phyloP scores from a whole-genome alignment of 2,329 filamentous ascomycete species.

The Botrytis aclada region DNA sequence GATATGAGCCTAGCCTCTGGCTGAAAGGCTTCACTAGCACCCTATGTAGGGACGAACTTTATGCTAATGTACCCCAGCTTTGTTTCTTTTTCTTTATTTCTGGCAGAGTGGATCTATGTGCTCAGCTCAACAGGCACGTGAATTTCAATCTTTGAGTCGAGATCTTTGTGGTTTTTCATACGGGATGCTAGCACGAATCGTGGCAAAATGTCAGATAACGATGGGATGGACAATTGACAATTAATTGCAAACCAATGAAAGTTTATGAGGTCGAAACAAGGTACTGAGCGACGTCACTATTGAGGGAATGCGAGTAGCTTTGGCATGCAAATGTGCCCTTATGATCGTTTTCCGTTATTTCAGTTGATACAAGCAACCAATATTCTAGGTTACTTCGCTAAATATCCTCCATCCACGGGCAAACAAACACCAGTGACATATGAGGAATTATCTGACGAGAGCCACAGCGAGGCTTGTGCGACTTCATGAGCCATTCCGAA shows the following conservation, averaged over 20 bases:
- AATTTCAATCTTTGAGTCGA: not conserved
- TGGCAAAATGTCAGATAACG: not conserved
- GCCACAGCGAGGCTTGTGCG: constrained; percentile 34
- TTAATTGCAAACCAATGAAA: not conserved
- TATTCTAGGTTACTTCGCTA: not conserved
- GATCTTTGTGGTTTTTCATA: not conserved
- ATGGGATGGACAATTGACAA: not conserved
- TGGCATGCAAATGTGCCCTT: too few species aligned
- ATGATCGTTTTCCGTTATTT: not conserved
- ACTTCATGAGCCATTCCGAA: constrained; percentile 18
- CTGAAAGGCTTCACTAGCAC: too few species aligned
- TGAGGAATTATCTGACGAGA: constrained; percentile 39
- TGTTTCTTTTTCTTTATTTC: not conserved
- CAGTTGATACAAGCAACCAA: not conserved
- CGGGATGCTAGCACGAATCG: not conserved
- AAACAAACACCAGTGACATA: constrained; percentile 34
- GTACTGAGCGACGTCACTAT: not conserved
- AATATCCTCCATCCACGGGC: constrained; percentile 33
- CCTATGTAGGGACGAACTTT: not conserved
- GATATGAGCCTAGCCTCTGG: not conserved
- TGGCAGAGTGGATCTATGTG: not conserved
- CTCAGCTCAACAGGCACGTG: not conserved
- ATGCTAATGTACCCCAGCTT: not conserved
- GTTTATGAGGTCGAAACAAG: not conserved
- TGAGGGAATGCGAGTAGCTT: too few species aligned